Evolutionary conservation across 2,329 filamentous ascomycete genomes (phyloP).

Genomic region (Colletotrichum shisoi): DNA sequence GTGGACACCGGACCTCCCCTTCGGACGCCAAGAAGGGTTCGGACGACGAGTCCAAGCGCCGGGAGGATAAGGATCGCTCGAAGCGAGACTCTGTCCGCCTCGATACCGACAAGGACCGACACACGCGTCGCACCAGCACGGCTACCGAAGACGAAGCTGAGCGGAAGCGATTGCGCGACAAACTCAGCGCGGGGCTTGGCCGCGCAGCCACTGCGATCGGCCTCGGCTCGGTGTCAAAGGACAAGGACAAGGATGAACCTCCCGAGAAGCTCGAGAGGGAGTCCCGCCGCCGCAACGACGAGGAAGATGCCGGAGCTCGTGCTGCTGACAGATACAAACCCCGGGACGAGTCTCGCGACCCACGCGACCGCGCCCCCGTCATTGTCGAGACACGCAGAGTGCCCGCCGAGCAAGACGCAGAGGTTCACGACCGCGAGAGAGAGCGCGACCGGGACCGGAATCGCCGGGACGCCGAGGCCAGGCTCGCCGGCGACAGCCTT

Average conservation of each 20-base stretch:
- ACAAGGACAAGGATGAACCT: conserved; percentile 52
- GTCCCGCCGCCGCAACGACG: conserved; percentile 36
- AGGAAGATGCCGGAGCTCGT: conserved; percentile 40
- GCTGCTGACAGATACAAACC: conserved; percentile 45
- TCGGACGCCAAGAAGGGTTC: conserved; percentile 36
- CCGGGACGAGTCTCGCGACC: conserved; percentile 42
- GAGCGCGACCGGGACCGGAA: conserved; percentile 44
- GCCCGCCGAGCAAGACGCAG: conserved; percentile 39
- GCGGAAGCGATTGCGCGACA: conserved; percentile 57
- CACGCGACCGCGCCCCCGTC: conserved; percentile 37
- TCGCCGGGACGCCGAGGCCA: conserved; percentile 52
- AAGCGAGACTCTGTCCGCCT: conserved; percentile 34
- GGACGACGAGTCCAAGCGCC: conserved; percentile 40
- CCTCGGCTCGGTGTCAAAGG: conserved; percentile 50
- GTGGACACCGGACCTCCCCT: conserved; percentile 30
- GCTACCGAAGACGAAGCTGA: conserved; percentile 52
- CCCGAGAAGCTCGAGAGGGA: conserved; percentile 43
- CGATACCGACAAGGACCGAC: conserved; percentile 43
- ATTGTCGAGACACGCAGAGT: conserved; percentile 40
- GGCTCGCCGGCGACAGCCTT: conserved; percentile 49
- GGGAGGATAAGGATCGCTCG: conserved; percentile 25
- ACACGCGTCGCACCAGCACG: conserved; percentile 43
- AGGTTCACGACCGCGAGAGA: conserved; percentile 41
- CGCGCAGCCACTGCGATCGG: conserved; percentile 60
- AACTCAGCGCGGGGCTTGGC: conserved; percentile 57